Evolutionary conservation across 2,329 filamentous ascomycete genomes (phyloP).

Genomic region (Tolypocladium guangdongense): DNA sequence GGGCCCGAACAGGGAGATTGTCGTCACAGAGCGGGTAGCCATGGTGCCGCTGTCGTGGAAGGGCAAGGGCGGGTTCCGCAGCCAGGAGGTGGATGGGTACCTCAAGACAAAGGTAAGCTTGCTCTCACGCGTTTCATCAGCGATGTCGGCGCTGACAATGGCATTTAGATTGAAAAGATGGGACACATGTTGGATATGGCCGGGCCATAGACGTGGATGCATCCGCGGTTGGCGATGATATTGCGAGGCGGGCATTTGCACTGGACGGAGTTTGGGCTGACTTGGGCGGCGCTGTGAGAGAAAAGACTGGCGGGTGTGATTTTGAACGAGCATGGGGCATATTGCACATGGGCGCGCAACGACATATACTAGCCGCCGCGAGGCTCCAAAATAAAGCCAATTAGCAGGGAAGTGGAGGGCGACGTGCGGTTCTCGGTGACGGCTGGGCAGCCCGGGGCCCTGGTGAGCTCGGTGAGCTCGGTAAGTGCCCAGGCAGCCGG

Average conservation of each 20-base stretch:
- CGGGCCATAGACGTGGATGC: slow-evolving; percentile 5
- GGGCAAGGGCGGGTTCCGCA: slow-evolving; percentile 70
- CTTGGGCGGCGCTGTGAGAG: neutral
- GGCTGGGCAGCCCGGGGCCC: neutral
- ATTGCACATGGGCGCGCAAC: neutral
- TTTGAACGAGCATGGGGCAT: neutral
- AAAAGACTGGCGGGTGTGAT: neutral
- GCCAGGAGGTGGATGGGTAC: slow-evolving; percentile 87
- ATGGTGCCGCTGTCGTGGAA: slow-evolving; percentile 97
- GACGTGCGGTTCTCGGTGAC: neutral
- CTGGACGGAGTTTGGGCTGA: slow-evolving; percentile 1
- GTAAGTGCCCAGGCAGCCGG: neutral
- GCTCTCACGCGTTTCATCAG: neutral
- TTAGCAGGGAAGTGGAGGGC: too few relatives aligned
- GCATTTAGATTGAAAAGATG: slow-evolving; percentile 69
- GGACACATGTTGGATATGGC: slow-evolving; percentile 63
- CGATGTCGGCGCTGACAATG: slow-evolving; percentile 9
- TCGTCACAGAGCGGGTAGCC: slow-evolving; percentile 79
- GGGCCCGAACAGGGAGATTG: slow-evolving; percentile 76
- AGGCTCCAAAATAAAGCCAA: neutral
- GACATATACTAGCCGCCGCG: neutral
- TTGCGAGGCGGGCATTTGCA: neutral
- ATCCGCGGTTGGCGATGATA: neutral
- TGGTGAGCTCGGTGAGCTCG: neutral
- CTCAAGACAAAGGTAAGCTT: slow-evolving; percentile 76